Percentiles rank a stretch among this genome's conserved stretches.
phyloP scores from a whole-genome alignment of 345 rosid genomes.

The Acer saccharum region DNA sequence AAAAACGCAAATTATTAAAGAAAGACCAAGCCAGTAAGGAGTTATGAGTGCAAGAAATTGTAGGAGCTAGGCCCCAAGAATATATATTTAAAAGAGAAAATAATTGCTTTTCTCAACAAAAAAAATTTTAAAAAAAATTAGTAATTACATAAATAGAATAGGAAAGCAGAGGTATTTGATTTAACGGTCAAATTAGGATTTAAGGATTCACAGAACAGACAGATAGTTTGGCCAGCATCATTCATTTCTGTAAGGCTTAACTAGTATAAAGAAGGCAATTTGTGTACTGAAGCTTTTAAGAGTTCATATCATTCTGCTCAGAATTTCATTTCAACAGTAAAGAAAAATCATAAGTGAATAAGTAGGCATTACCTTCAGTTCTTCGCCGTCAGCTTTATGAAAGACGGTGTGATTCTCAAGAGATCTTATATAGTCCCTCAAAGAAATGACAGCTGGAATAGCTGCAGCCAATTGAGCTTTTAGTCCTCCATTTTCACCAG shows the following conservation, averaged over 20 bases:
- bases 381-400: conserved; percentile 34
- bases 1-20: not conserved
- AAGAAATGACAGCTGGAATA: conserved; percentile 54
- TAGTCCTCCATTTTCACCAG: conserved; percentile 57
- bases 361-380: conserved; percentile 48
- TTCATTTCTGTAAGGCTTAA: not conserved
- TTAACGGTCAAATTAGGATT: conserved; percentile 1
- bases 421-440: conserved; percentile 59
- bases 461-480: conserved; percentile 52
- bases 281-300: not conserved
- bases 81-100: not conserved
- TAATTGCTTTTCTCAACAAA: not conserved
- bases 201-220: not conserved
- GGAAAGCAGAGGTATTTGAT: not conserved
- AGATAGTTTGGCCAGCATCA: conserved; percentile 2
- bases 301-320: not conserved
- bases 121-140: not conserved
- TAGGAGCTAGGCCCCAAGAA: not conserved
- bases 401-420: conserved; percentile 56
- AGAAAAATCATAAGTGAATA: not conserved
- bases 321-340: conserved; percentile 15
- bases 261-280: not conserved
- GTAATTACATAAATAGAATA: not conserved
- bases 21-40: not conserved
- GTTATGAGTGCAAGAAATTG: not conserved